Evolutionary conservation across 257 asterid genomes (phyloP), one percentile per base, ranked within the genome.

Genomic region (Craterostigma plantagineum): DNA sequence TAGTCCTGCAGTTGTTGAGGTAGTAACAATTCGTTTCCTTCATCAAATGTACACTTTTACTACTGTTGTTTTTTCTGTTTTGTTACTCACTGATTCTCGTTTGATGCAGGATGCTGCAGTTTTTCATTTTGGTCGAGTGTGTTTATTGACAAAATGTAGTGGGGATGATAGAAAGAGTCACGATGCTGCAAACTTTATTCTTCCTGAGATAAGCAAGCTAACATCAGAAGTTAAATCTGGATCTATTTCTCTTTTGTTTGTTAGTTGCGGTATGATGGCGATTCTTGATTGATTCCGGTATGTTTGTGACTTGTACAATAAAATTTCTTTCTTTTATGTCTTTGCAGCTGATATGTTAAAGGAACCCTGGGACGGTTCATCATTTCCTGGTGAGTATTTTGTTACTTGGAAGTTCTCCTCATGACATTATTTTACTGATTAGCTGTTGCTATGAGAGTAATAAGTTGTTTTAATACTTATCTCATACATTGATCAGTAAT

Each of bases 121-220:
- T 64, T 90, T 69, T 66, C 68, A 53, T 39, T 75, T 77, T 63
- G 73, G 63, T 44, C 86, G 90, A 47, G 72, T 57, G 45, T 77
- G 87, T 65, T 58, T 65, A 40, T 56, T 83, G 56, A 73, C 75
- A 51, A 61, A 72, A 58, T 71, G 66, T 65, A 56, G 61, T 52
- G 81, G 77, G 57, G 66, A 64, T 53, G 82, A 69, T 45, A 67
- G 73, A 54, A 58, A 16, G 63, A 67, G 52, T 53, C 79, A 45
- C 46, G 66, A 69, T 53, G 77, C 61, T 61, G 92, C 85, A 18
- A 75, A 51, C 51, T 90, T 84, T 54, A 46, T 80, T 51, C 85
- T 84, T 50, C 96, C 99, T 54, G 94, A 85, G 68, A 66, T 83
- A 48, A 69, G 65, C 65, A 84, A 77, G 60, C 66, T 90, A 43